phyloP scores from a whole-genome alignment of 177 flowering plant species.

The Vitis hybrid region DNA sequence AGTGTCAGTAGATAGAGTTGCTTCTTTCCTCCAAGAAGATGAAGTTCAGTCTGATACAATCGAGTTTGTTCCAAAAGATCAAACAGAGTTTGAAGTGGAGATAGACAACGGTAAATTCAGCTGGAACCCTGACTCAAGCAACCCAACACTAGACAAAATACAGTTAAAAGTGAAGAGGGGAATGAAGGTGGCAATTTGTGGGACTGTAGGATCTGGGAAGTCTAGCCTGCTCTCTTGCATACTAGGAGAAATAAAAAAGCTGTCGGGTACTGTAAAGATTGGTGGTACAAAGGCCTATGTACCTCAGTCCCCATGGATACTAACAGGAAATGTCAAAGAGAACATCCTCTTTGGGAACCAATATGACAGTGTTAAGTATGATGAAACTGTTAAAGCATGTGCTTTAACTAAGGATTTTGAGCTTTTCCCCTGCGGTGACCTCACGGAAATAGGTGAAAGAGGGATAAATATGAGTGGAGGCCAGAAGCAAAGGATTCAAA shows the following conservation, averaged over 20 bases:
- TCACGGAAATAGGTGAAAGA: constrained; percentile 96
- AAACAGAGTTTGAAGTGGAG: constrained; percentile 52
- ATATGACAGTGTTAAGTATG: constrained; percentile 61
- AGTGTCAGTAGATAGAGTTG: constrained; percentile 86
- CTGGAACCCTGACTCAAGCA: constrained; percentile 62
- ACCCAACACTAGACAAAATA: constrained; percentile 65
- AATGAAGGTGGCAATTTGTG: constrained; percentile 96
- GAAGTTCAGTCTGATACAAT: constrained; percentile 74
- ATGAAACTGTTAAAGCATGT: constrained; percentile 72
- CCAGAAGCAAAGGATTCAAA: constrained; percentile 95
- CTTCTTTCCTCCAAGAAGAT: constrained; percentile 77
- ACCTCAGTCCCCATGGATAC: constrained; percentile 96
- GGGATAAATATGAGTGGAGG: constrained; percentile 99
- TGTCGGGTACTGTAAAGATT: constrained; percentile 69
- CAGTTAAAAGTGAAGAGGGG: constrained; percentile 68
- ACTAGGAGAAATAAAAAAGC: constrained; percentile 81
- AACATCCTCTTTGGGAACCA: constrained; percentile 82
- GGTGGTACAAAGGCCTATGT: constrained; percentile 95
- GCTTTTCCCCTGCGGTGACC: constrained; percentile 75
- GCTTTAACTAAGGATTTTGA: constrained; percentile 88
- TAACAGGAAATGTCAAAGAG: constrained; percentile 81
- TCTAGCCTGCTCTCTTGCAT: constrained; percentile 83
- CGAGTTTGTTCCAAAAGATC: constrained; percentile 47
- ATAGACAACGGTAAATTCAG: constrained; percentile 68
- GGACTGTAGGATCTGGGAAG: constrained; percentile 92